Conservation (phyloP, 129 eudicot genomes). For the Helianthus annuus region HanXRQr2.0-SUNRISE NC_035442.2:175984993-175985492, state of each 20-base stretch:
- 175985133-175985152: too few species aligned
- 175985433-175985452: conserved; percentile 67
- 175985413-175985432: conserved; percentile 68
- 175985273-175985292: neutral
- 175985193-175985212: too few species aligned
- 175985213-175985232: too few species aligned
- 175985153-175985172: too few species aligned
- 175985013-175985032: too few species aligned
- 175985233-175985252: neutral
- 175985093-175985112: too few species aligned
- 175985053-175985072: too few species aligned
- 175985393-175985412: conserved; percentile 78
- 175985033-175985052: too few species aligned
- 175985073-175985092: too few species aligned
- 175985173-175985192: too few species aligned
- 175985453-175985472: conserved; percentile 56
- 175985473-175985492: conserved; percentile 66
- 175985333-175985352: neutral
- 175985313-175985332: neutral
- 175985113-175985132: too few species aligned
- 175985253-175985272: neutral
- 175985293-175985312: neutral
- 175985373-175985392: conserved; percentile 72
- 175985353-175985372: conserved; percentile 60
- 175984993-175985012: too few species aligned